Evolutionary conservation across 768 basidiomycete genomes (phyloP), one percentile per base, ranked within the genome.

Genomic region (Gymnopilus junonius): DNA sequence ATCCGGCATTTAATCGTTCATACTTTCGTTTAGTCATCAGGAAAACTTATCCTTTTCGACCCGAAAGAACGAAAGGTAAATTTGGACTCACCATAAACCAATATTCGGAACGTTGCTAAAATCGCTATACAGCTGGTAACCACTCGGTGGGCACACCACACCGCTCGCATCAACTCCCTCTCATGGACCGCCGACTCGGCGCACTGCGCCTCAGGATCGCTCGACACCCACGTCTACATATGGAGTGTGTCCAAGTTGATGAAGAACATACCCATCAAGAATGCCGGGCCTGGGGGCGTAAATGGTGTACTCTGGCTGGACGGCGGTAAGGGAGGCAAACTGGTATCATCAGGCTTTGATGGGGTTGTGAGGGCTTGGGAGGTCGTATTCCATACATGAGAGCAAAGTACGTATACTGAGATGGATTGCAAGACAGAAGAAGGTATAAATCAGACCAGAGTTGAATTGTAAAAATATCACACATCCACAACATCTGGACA

Each of bases 221-320:
- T 97, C n/a, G 97, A 99, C 73, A 96, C 95, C 31, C 87, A 94
- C 67, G 87, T 97, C 4, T 97, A 95, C 70, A 77, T 98, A 25
- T 98, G 93, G 88, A 88, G 89, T 65, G 87, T 94, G 31, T 78
- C 78, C 45, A 84, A 87, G 70, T 88, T 90, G 8, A 77, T 86
- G 74, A 88, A 84, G 75, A 92, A 91, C 67, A 86, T 95, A 35
- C 83, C 88, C 27, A 88, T 98, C 73, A 90, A 89, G 81, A 95
- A 95, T 64, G 94, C 93, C 0, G 88, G 88, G 37, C 87, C 93
- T 5, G 93, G 94, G 12, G 95, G 96, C 8, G 90, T 94, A 2
- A 89, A 88, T 63, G 83, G 84, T 20, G 94, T 95, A 7, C 79
- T 88, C 46, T 99, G 96, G 95, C 69, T 91, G 8, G 79, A 79